phyloP scores from a whole-genome alignment of 1,139 yeast species.

The Suhomyces wounanorum region DNA sequence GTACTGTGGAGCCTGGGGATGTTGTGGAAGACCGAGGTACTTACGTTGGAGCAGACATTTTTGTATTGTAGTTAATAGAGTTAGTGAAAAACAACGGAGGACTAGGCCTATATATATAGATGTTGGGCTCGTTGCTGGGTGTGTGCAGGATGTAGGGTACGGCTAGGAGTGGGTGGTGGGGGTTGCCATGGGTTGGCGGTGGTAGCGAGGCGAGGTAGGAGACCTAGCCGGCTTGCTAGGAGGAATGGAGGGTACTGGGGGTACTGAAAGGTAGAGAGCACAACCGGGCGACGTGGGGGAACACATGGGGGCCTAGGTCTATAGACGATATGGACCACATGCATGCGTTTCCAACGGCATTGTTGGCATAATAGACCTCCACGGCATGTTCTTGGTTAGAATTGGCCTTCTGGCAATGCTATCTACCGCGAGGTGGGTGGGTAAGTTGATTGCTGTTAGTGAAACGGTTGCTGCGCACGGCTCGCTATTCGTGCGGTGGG shows the following conservation, averaged over 20 bases:
- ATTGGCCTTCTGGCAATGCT: neutral
- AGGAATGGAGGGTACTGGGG: too few species aligned
- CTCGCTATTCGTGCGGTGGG: neutral
- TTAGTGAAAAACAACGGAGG: slow-evolving; percentile 4
- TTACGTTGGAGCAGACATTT: slow-evolving; percentile 50
- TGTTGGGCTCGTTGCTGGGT: slow-evolving; percentile 11
- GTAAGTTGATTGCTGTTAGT: neutral
- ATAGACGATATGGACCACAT: too few species aligned
- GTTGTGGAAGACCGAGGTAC: slow-evolving; percentile 21
- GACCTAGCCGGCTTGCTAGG: too few species aligned
- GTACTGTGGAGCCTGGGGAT: neutral
- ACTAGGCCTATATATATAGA: slow-evolving; percentile 7
- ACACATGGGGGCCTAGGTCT: neutral
- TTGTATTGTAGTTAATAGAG: slow-evolving; percentile 7
- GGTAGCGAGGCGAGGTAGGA: neutral
- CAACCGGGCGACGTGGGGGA: neutral
- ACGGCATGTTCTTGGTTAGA: too few species aligned
- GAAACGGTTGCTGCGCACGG: neutral
- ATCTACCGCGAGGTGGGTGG: too few species aligned
- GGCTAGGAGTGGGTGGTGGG: neutral
- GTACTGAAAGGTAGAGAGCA: too few species aligned
- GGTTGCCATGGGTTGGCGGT: neutral
- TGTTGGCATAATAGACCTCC: too few species aligned
- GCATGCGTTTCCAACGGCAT: too few species aligned
- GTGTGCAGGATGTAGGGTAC: slow-evolving; percentile 10